Base-by-base conservation (phyloP, 106 monocot species). In the Dioscorea dumetorum region DNA sequence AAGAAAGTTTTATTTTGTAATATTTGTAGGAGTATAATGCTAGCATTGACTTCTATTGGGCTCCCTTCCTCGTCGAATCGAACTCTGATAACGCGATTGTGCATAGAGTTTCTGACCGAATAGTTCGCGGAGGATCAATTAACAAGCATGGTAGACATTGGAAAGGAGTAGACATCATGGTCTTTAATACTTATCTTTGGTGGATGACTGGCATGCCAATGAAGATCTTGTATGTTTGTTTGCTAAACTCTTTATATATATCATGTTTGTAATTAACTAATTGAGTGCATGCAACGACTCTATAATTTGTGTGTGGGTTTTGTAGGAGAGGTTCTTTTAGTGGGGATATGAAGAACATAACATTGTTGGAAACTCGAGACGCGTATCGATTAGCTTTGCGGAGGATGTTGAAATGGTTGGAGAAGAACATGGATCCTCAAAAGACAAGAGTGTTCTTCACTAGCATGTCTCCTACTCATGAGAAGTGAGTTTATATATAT, bases 21-120 rank as follows among this genome's bases (percentile, higher is more conserved):
- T 28, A 28, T 51, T 61, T 23, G 22, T 60, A 91, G 95, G 84
- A 95, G 5, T 95, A 86, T 73, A 91, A 91, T 58, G 91, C 91
- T 58, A 81, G 88, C 24, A 86, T 95, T 28, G 95, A 95, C 75
- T 95, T 95, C 79, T 95, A 95, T 56, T 95, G 91, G 95, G 95
- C 95, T 66, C 91, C 95, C 0, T 91, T 95, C 62, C 81, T 95
- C 16, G 81, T 91, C 11, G 95, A 95, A 75, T 95, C 95, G 16
- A 95, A 95, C 82, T 83, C 91, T 17, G 95, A 95, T 68, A 59
- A 95, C 67, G 91, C 95, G 2, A 71, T 86, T 15, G 61, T 88
- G 28, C 95, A 95, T 64, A 66, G 95, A 60, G 58, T 95, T 24
- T 71, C 72, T 1, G 82, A 88, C 48, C 70, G 95, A 67, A 84